Base-by-base conservation (phyloP, 495 filamentous ascomycete genomes). In the Friedmanniomyces simplex region DNA sequence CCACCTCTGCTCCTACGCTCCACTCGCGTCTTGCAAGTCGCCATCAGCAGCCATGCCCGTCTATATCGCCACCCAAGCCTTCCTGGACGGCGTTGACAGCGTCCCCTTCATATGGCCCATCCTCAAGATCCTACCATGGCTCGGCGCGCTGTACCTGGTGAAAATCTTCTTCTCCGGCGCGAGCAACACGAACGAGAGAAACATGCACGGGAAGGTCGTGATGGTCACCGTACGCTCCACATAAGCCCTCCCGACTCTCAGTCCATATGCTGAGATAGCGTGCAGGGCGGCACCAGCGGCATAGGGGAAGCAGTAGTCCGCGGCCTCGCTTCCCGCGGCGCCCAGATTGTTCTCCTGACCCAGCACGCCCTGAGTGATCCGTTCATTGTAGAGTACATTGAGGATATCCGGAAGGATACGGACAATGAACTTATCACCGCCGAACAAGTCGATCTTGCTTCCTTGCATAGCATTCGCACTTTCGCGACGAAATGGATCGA, bases 401-500 rank as follows among this genome's bases (percentile, higher is more conserved):
- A 91, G 25, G 93, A 96, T 69, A 72, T 99, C 6, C 87, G 93
- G 46, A 74, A 75, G 16, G 73, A 77, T 24, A 89, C 88, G n/a
- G 78, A 79, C 12, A 99, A 97, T 75, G 76, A 90, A 20, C 74
- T 97, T 55, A 88, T 99, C 63, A 96, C 91, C 64, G 90, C 94
- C 54, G 93, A 99, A 69, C 86, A 94, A 68, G 88, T 93, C 34
- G 91, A 99, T 61, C 82, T 99, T 41, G 72, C 84, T 25, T 91
- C 86, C 13, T 75, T 97, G 18, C 81, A 96, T 66, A 91, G 85
- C 58, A 83, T 99, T 55, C 87, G 93, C 24, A 76, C 83, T 57
- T 99, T 99, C 67, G 93, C 93, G n/a, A 99, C 93, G 1, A 90
- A 90, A 73, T 99, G 94, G 89, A 86, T 97, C 63, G 91, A 99